Evolutionary conservation across 352 stramenopile species (phyloP), one percentile per base, ranked within the genome.

Genomic region (Phytopythium montanum): DNA sequence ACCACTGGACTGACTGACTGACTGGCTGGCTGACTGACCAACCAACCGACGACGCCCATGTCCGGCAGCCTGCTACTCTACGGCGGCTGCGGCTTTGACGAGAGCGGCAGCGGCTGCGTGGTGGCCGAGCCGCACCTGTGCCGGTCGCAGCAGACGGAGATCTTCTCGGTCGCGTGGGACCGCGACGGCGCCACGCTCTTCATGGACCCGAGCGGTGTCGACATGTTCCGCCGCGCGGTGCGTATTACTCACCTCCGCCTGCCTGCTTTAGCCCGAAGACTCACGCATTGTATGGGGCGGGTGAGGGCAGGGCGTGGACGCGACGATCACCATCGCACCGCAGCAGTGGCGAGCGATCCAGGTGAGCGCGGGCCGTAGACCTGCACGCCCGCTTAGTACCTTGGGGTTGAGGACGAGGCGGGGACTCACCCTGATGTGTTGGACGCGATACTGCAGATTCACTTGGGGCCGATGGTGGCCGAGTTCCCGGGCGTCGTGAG

Each of bases 161-260:
- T 95, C 64, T 95, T 95, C 65, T 93, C 86, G 39, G 79, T 95
- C 39, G 80, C 90, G 25, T 85, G 73, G 54, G 86, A 95, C 56
- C 71, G 69, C 9, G 85, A 93, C 33, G 85, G 85, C 41, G 67
- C 79, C 41, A 95, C 85, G 51, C 61, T 95, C 23, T 95, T 92
- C 57, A 88, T 93, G 81, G 85, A 95, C 58, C 85, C 85, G 7
- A 89, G 72, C 49, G 85, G 83, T 56, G 71, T 95, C 53, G 69
- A 89, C 25, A 90, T 95, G 72, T 95, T 95, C 56, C 71, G 86
- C 59, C 75, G 68, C 13, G 82, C 81, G 50, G 85, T 94, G 44
- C 58, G 76, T 72, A n/a, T 51, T 12, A 13, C 25, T 36, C 31
- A 12, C 21, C 25, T 54, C 13, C 31, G 4, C 21, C 12, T 44